Base-by-base conservation (phyloP, 139 green algal species). In the Micractinium sp. region DNA sequence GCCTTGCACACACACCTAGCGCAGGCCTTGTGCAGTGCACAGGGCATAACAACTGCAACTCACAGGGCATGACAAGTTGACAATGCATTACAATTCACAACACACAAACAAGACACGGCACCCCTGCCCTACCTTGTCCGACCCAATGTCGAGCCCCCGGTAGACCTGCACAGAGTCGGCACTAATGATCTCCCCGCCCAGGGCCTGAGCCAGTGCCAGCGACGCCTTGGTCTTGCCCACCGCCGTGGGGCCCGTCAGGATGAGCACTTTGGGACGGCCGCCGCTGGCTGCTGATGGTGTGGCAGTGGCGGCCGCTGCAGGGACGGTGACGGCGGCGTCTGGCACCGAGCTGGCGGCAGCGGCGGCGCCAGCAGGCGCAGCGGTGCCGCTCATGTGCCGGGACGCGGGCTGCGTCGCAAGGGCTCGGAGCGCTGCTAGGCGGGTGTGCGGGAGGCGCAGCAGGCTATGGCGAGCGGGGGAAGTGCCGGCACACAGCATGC, bases 141-240 rank as follows among this genome's bases (percentile, higher is more conserved):
- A 98, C 7, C 97, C 97, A 33, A 99, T 92, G 89, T 99, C 96
- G 66, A 99, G 91, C 0, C 93, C 93, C 20, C 81, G 85, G 91
- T 99, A 99, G 13, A 99, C 96, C 92, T 99, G 96, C 66, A 99
- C 97, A 0, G 96, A 98, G 91, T 99, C 97, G 13, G 97, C 97
- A 82, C 94, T 98, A 85, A 99, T 96, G 60, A 99, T 95, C 77
- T 99, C 97, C 16, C 96, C 97, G n/a, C 91, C 87, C 3, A 99
- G 88, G 1, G 33, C 63, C 91, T 96, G 36, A 1, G 97, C 97
- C 41, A 99, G 91, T 38, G 79, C 76, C 60, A 99, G 93, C 4
- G 93, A 95, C 0, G 97, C 90, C 12, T 91, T 92, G 2, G 97
- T 98, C 89, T 99, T 99, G 66, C 97, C 97, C 3, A 98, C 96